Percentiles rank a stretch among this genome's conserved stretches.
These are phyloP conservation scores for Tetraselmis striata DNA, from an alignment of 139 green algal species.

Conservation along the genomic window DNA sequence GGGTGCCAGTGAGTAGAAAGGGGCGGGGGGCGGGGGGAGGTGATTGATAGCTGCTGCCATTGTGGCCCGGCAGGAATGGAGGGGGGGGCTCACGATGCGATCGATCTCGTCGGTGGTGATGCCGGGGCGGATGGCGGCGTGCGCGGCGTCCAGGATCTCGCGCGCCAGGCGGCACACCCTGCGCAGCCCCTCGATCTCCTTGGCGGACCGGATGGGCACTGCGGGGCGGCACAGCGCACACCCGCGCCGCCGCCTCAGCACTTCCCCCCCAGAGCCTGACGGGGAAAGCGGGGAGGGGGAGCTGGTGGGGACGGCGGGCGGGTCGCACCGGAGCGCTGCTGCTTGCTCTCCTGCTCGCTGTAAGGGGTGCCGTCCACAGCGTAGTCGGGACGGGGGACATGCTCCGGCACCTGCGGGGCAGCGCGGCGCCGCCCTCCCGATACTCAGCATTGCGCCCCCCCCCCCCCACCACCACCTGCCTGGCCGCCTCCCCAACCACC, in stretches of 20 bases:
- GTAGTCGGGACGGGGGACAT: slow-evolving; percentile 69
- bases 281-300: too few species aligned
- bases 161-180: slow-evolving; percentile 60
- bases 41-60: too few species aligned
- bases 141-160: slow-evolving; percentile 75
- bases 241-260: too few species aligned
- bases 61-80: too few species aligned
- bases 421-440: too few species aligned
- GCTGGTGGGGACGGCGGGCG: neutral
- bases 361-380: slow-evolving; percentile 43
- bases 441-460: too few species aligned
- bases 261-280: too few species aligned
- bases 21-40: too few species aligned
- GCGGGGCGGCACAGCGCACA: slow-evolving; percentile 4
- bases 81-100: slow-evolving; percentile 49
- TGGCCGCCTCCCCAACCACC: too few species aligned
- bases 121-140: slow-evolving; percentile 61
- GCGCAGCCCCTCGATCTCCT: slow-evolving; percentile 68
- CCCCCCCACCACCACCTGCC: too few species aligned
- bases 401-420: slow-evolving; percentile 60
- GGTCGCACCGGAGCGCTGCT: slow-evolving; percentile 54
- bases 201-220: slow-evolving; percentile 48
- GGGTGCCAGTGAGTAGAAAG: too few species aligned
- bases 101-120: slow-evolving; percentile 94
- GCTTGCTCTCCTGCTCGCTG: slow-evolving; percentile 64